Conservation (phyloP, 2,329 filamentous ascomycete genomes). For the Sarocladiaceae sp. region DNA sequence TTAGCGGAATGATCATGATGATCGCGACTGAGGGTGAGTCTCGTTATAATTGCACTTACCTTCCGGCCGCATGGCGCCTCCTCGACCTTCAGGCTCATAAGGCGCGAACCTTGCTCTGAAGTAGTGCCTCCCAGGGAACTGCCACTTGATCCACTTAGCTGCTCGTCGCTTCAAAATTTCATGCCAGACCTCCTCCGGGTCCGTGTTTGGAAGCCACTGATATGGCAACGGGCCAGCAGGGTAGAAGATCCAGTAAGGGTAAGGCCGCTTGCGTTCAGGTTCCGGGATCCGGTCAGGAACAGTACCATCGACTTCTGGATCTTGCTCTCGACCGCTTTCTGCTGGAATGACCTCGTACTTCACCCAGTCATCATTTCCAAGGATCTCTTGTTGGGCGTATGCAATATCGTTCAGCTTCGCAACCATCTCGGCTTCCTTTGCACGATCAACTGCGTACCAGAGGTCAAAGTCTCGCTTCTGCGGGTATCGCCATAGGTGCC, state of each 20-base stretch:
- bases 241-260: slow-evolving; percentile 6
- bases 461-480: slow-evolving; percentile 2
- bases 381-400: slow-evolving; percentile 2
- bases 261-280: not conserved
- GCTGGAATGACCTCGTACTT: not conserved
- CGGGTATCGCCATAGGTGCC: slow-evolving; percentile 1
- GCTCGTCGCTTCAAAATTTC: too few species aligned
- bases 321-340: not conserved
- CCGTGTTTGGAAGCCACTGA: not conserved
- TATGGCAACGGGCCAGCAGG: not conserved
- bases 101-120: too few species aligned
- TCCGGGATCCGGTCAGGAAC: not conserved
- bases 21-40: too few species aligned
- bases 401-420: not conserved
- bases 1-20: too few species aligned
- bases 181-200: slow-evolving; percentile 4
- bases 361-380: slow-evolving; percentile 3
- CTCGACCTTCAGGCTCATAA: too few species aligned
- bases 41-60: too few species aligned
- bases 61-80: too few species aligned
- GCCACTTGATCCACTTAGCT: too few species aligned
- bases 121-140: too few species aligned
- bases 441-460: not conserved
- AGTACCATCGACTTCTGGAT: not conserved
- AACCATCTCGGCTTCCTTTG: slow-evolving; percentile 6